These are phyloP conservation scores for Leccinum incarnatum DNA, from an alignment of 768 basidiomycete genomes.

Conservation along the genomic window DNA sequence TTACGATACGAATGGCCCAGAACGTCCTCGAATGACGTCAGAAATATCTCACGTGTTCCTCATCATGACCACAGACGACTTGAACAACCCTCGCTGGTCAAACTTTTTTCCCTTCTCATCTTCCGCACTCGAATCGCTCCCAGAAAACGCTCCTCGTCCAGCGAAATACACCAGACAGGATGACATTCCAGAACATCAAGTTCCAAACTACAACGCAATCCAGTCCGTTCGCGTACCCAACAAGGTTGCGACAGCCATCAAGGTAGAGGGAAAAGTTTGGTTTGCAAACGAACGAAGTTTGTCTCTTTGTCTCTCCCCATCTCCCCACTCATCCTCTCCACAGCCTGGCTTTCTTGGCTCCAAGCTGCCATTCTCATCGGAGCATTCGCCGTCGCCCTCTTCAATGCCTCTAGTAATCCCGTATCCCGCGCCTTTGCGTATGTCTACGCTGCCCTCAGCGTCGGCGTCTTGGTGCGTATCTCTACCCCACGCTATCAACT, in stretches of 20 bases:
- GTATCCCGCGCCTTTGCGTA: conserved; percentile 78
- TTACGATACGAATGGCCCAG: conserved; percentile 33
- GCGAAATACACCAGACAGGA: conserved; percentile 66
- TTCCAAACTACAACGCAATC: conserved; percentile 68
- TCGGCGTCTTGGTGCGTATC: conserved; percentile 55
- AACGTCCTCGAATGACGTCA: conserved; percentile 34
- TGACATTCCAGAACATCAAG: conserved; percentile 54
- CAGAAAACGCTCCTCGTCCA: conserved; percentile 36
- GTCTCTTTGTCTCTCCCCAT: conserved; percentile 17
- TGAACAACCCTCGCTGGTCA: conserved; percentile 40
- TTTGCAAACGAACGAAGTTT: conserved; percentile 93
- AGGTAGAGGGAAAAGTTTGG: conserved; percentile 95
- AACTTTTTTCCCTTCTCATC: conserved; percentile 71
- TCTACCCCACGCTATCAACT: neutral
- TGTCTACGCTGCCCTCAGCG: conserved; percentile 75
- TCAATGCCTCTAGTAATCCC: conserved; percentile 71
- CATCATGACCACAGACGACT: conserved; percentile 14
- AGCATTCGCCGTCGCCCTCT: conserved; percentile 81
- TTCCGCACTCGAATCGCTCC: conserved; percentile 52
- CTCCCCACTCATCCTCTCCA: conserved; percentile 3
- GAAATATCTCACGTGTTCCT: conserved; percentile 5
- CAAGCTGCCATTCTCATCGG: conserved; percentile 82
- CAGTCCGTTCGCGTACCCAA: conserved; percentile 72
- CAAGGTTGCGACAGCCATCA: conserved; percentile 78
- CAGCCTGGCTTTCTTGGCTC: conserved; percentile 93